Evolutionary conservation across 23 red algal species (phyloP).

Genomic region (Pyropia yezoensis): DNA sequence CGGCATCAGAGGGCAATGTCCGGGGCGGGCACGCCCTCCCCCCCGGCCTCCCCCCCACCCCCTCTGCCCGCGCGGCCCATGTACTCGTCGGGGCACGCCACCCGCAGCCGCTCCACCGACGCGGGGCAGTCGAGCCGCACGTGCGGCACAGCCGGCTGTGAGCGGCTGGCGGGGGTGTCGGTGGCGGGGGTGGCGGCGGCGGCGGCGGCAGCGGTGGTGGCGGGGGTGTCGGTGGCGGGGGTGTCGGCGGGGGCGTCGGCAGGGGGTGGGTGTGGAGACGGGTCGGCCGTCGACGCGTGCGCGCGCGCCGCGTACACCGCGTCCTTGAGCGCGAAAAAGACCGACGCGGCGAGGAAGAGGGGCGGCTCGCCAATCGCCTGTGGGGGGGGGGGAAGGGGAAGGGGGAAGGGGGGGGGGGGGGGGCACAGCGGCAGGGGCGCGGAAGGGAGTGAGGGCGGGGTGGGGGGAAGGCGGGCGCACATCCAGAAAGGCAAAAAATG

Average conservation of each 20-base stretch:
- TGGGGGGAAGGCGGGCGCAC: too few species aligned
- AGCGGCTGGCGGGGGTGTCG: too few species aligned
- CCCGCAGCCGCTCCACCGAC: slow-evolving; percentile 51
- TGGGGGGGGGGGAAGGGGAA: too few species aligned
- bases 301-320: slow-evolving; percentile 36
- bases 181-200: background rate
- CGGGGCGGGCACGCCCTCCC: too few species aligned
- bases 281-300: background rate
- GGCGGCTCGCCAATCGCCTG: slow-evolving; percentile 69
- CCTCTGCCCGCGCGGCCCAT: background rate
- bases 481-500: too few species aligned
- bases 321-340: slow-evolving; percentile 67
- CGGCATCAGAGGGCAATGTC: too few species aligned
- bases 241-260: background rate
- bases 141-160: too few species aligned
- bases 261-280: background rate
- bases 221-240: too few species aligned
- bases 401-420: too few species aligned
- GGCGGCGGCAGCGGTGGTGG: background rate
- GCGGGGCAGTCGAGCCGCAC: slow-evolving; percentile 53
- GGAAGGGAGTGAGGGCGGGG: too few species aligned
- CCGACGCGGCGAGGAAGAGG: slow-evolving; percentile 68
- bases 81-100: slow-evolving; percentile 23
- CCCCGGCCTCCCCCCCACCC: too few species aligned
- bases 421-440: too few species aligned